Base-by-base conservation (phyloP, 2,329 filamentous ascomycete species). In the Atkinsonella texensis region DNA sequence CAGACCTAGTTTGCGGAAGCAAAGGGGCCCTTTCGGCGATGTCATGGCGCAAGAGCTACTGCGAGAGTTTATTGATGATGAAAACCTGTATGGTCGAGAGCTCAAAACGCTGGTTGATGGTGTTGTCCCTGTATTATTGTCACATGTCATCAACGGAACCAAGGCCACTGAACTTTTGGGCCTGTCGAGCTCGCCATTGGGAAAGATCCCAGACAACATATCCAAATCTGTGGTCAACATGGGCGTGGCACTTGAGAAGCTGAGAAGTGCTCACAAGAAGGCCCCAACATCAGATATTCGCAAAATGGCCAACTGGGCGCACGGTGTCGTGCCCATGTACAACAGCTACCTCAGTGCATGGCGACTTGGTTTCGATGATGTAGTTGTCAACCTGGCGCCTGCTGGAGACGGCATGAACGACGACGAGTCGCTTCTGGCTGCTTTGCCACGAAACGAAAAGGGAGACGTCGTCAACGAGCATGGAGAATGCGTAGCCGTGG, bases 61-160 rank as follows among this genome's bases (percentile, higher is more conserved):
- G 65, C 76, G 77, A 49, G 89, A 95, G 62, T 82, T 98, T 56
- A 74, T 80, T 11, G 79, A 85, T 5, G 93, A 97, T 59, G 93
- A 98, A 67, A 73, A 79, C 44, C 85, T 93, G 58, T 98, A 97
- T 63, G 84, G 85, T 68, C 80, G 90, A 51, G 93, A 98, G 67
- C 76, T 98, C 33, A 89, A 89, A 63, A 96, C 93, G 0, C 70
- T 98, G 33, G 90, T 97, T 8, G 90, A 95, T 60, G 93, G 93
- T 52, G 91, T 98, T 20, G 87, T 98, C 52, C 93, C 93, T 0
- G 91, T 97, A 2, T 76, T 98, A 2, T 72, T 98, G 49, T 88
- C 84, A 10, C 88, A 89, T 57, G 87, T 95, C 9, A 77, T 96
- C 12, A 85, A 86, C 54, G 81, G 81, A 1, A 77, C 77, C 13